A percentile compares a stretch with the other conserved stretches of the same genome.
phyloP scores from a whole-genome alignment of 202 grass and related monocot species.

The Carex arenaria region DNA sequence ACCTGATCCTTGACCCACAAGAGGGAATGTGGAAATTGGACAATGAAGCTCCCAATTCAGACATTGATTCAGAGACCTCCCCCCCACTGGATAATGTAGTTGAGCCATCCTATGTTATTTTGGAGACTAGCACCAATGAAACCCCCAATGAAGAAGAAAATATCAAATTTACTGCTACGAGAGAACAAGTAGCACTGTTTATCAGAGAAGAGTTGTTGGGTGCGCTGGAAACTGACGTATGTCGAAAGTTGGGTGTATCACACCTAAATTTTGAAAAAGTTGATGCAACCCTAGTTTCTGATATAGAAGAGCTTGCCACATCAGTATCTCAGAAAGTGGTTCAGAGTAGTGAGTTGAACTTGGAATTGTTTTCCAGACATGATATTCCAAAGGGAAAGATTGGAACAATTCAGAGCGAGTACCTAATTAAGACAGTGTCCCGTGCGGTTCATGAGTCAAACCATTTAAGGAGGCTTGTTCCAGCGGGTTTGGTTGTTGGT shows the following conservation, averaged over 20 bases:
- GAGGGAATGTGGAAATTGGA: conserved; percentile 93
- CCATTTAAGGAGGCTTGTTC: conserved; percentile 68
- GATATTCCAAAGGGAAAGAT: conserved; percentile 45
- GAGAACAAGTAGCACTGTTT: conserved; percentile 38
- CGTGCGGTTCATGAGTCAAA: conserved; percentile 54
- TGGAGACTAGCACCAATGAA: conserved; percentile 17
- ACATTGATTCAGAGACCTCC: conserved; percentile 22
- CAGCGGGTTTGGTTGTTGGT: conserved; percentile 77
- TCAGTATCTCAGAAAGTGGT: conserved; percentile 52
- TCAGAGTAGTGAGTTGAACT: conserved; percentile 50
- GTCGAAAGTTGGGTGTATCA: conserved; percentile 51
- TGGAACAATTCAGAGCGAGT: conserved; percentile 42
- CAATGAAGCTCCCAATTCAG: conserved; percentile 38
- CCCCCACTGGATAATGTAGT: conserved; percentile 29
- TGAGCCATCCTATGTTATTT: conserved; percentile 48
- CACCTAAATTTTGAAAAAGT: conserved; percentile 35
- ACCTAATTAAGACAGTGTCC: conserved; percentile 57
- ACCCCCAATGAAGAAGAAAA: conserved; percentile 29
- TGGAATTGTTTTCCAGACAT: conserved; percentile 27
- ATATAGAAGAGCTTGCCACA: conserved; percentile 52
- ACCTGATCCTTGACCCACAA: conserved; percentile 79
- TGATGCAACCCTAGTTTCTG: conserved; percentile 44
- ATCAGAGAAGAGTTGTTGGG: conserved; percentile 53
- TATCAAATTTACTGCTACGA: conserved; percentile 27
- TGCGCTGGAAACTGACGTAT: conserved; percentile 72